These are phyloP conservation scores for Grosmannia huntii DNA, from an alignment of 2,329 filamentous ascomycete species.

Conservation along the genomic window DNA sequence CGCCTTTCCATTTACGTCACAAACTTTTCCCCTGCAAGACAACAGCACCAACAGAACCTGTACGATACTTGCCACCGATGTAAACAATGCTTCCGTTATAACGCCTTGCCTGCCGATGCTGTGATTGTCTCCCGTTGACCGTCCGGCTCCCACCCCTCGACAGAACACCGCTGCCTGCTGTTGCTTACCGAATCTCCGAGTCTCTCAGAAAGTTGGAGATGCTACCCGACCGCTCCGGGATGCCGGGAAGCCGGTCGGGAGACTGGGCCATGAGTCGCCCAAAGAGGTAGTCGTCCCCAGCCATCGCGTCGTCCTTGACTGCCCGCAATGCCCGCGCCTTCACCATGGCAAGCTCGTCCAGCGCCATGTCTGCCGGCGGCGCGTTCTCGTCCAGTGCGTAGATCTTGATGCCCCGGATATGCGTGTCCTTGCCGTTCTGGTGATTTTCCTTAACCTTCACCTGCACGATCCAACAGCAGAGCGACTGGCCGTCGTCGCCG, in stretches of 20 bases:
- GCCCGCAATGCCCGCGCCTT: slow-evolving; percentile 19
- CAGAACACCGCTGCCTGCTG: neutral
- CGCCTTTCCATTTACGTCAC: neutral
- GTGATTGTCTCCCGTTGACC: neutral
- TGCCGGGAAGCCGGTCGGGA: slow-evolving; percentile 15
- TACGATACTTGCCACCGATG: neutral
- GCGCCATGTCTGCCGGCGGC: slow-evolving; percentile 21
- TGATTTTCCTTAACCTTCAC: slow-evolving; percentile 91
- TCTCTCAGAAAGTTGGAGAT: slow-evolving; percentile 28
- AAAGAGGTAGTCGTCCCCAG: slow-evolving; percentile 21
- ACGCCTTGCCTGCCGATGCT: neutral
- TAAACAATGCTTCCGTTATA: neutral
- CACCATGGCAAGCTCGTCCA: slow-evolving; percentile 21
- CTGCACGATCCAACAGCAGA: slow-evolving; percentile 82
- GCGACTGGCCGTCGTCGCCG: slow-evolving; percentile 54
- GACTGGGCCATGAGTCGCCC: slow-evolving; percentile 18
- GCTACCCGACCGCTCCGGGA: slow-evolving; percentile 18
- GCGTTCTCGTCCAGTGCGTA: slow-evolving; percentile 48
- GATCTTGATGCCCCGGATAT: slow-evolving; percentile 83
- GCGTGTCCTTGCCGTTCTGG: slow-evolving; percentile 99
- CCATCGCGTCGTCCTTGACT: slow-evolving; percentile 16
- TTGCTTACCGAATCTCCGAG: slow-evolving; percentile 25
- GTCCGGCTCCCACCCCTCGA: neutral
- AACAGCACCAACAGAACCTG: neutral
- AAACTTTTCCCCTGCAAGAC: neutral